phyloP scores from a whole-genome alignment of 352 stramenopile genomes.

The Thraustochytrium striatum region DNA sequence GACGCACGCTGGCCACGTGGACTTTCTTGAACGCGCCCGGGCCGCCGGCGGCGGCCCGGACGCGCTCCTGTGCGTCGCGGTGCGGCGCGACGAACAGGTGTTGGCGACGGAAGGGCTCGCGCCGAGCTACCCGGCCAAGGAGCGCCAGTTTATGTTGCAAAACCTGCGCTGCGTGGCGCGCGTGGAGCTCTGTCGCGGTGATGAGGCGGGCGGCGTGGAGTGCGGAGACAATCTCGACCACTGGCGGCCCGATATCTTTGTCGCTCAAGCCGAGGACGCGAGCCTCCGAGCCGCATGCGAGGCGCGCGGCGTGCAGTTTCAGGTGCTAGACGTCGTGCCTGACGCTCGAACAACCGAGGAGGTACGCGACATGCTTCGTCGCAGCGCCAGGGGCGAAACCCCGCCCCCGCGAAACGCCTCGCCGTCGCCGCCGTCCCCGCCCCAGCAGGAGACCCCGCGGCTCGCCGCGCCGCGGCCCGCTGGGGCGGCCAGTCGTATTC shows the following conservation, averaged over 20 bases:
- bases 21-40: neutral
- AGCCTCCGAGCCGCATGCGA: neutral
- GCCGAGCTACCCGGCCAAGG: neutral
- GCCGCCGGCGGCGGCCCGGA: neutral
- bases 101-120: neutral
- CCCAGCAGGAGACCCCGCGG: neutral
- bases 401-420: neutral
- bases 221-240: neutral
- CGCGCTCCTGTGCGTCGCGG: neutral
- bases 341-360: neutral
- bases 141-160: neutral
- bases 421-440: neutral
- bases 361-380: neutral
- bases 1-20: slow-evolving; percentile 3
- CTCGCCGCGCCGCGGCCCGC: neutral
- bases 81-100: neutral
- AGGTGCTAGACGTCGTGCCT: neutral
- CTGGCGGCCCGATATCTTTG: slow-evolving; percentile 13
- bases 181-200: neutral
- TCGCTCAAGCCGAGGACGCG: neutral
- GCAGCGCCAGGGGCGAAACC: neutral
- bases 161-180: neutral
- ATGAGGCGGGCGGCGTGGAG: neutral
- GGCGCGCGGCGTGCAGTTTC: neutral
- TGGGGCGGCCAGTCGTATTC: slow-evolving; percentile 21